Percentiles rank a stretch among this genome's conserved stretches.
phyloP scores from a whole-genome alignment of 2,329 filamentous ascomycete species.

The Trichoderma oligosporum region DNA sequence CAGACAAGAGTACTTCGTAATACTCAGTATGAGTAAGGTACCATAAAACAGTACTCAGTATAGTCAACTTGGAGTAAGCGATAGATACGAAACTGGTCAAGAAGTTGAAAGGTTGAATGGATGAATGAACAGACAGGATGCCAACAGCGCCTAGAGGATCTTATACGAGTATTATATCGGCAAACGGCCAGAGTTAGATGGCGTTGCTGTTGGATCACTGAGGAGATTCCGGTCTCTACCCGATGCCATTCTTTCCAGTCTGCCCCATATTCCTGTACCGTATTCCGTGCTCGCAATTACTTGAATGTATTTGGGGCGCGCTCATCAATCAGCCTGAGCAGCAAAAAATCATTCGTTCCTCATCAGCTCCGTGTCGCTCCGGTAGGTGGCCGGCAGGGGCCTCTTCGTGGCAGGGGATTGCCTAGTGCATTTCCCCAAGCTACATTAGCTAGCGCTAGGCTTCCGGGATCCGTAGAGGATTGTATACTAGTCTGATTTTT shows the following conservation, averaged over 20 bases:
- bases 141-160: neutral
- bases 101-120: neutral
- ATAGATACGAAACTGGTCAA: neutral
- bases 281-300: no score
- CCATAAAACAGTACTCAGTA: no score
- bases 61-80: neutral
- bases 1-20: no score
- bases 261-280: no score
- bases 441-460: slow-evolving; percentile 14
- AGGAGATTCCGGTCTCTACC: neutral
- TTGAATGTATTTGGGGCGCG: no score
- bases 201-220: slow-evolving; percentile 12
- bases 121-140: neutral
- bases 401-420: slow-evolving; percentile 4
- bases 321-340: neutral
- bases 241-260: neutral
- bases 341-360: neutral
- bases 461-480: slow-evolving; percentile 13
- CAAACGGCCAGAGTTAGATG: slow-evolving; percentile 1
- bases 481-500: neutral
- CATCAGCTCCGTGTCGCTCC: slow-evolving; percentile 3
- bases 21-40: no score
- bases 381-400: neutral
- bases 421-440: slow-evolving; percentile 10
- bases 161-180: slow-evolving; percentile 4